These are phyloP conservation scores for Paramyrothecium sp. DNA, from an alignment of 2,329 filamentous ascomycete genomes.

Conservation along the genomic window DNA sequence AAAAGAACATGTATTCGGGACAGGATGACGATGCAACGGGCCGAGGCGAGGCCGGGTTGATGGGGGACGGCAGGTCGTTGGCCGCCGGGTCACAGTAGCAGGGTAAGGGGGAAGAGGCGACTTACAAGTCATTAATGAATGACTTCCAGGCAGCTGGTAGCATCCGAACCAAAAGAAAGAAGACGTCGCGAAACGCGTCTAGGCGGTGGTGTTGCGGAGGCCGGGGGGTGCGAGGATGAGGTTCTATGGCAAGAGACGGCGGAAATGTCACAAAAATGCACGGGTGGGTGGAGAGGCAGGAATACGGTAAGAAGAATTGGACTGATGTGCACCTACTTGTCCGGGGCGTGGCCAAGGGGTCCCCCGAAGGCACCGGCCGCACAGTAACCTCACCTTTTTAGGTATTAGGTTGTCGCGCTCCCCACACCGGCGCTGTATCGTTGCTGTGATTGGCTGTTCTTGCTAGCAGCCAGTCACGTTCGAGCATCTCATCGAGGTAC, in stretches of 20 bases:
- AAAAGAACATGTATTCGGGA: conserved; percentile 19
- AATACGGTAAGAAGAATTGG: conserved; percentile 17
- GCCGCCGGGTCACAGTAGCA: conserved; percentile 26
- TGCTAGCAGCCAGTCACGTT: no score
- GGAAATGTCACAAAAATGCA: conserved; percentile 33
- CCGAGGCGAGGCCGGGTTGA: conserved; percentile 32
- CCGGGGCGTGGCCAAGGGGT: not conserved
- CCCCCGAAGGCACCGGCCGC: not conserved
- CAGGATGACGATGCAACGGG: conserved; percentile 32
- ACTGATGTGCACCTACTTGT: not conserved
- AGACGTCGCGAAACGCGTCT: conserved; percentile 18
- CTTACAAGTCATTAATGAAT: conserved; percentile 52
- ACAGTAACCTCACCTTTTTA: no score
- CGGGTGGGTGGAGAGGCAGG: conserved; percentile 32
- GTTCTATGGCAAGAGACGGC: conserved; percentile 28
- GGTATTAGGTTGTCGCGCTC: no score
- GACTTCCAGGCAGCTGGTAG: conserved; percentile 33
- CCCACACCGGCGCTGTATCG: no score
- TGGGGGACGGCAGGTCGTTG: conserved; percentile 33
- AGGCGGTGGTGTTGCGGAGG: conserved; percentile 21
- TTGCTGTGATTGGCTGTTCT: no score
- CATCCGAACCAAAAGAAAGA: conserved; percentile 18
- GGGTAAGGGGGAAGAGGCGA: conserved; percentile 26
- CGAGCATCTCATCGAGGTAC: no score
- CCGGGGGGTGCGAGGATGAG: conserved; percentile 25